phyloP scores from a whole-genome alignment of 352 stramenopile species.

The Pythium brassicae region DNA sequence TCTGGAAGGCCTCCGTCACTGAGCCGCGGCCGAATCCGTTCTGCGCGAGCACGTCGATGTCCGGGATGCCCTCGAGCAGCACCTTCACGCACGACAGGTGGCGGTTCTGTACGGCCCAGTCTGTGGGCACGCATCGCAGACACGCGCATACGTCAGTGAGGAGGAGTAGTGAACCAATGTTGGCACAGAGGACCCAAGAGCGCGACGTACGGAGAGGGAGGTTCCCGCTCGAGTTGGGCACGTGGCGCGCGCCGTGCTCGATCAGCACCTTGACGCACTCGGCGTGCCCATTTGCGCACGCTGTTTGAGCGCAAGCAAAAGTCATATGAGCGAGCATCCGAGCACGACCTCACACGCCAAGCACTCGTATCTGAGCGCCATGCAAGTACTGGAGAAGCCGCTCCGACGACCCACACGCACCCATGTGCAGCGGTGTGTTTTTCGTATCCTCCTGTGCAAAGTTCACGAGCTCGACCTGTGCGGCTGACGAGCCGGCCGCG shows the following conservation, averaged over 20 bases:
- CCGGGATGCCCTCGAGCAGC: conserved; percentile 51
- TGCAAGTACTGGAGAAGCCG: background rate
- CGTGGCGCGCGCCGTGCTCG: conserved; percentile 39
- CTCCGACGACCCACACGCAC: conserved; percentile 17
- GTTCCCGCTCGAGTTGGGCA: conserved; percentile 75
- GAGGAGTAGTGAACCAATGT: background rate
- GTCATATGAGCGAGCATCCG: background rate
- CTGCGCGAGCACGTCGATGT: conserved; percentile 80
- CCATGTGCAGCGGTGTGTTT: conserved; percentile 86
- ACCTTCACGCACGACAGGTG: conserved; percentile 78
- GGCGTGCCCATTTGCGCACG: conserved; percentile 73
- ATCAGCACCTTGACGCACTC: conserved; percentile 66
- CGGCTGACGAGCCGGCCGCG: conserved; percentile 8
- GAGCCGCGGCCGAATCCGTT: conserved; percentile 80
- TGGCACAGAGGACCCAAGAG: too few species aligned
- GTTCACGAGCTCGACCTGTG: conserved; percentile 46
- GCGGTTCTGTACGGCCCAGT: conserved; percentile 87
- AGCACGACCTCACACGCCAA: background rate
- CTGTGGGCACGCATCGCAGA: conserved; percentile 16
- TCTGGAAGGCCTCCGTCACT: conserved; percentile 81
- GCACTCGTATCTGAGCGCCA: too few species aligned
- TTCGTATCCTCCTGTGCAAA: conserved; percentile 68
- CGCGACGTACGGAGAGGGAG: conserved; percentile 62
- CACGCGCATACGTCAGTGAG: background rate
- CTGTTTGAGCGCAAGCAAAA: conserved; percentile 17